These are phyloP conservation scores for Aphanomyces invadans DNA, from an alignment of 352 stramenopile species.

Conservation along the genomic window DNA sequence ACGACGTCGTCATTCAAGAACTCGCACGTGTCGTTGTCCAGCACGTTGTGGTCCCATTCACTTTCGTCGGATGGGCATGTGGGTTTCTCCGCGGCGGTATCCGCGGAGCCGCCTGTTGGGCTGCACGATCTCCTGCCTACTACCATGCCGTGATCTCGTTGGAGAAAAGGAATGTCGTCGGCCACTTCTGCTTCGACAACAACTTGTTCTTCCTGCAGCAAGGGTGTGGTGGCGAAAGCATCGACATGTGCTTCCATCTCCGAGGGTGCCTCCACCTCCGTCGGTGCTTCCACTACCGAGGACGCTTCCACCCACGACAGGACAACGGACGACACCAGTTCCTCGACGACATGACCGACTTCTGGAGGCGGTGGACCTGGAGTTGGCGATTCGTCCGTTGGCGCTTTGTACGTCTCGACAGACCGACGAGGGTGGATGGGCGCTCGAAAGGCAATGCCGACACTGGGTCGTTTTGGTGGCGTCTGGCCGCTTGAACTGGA, in stretches of 20 bases:
- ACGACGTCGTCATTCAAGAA: conserved; percentile 18
- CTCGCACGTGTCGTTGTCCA: neutral
- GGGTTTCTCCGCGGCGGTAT: too few species aligned
- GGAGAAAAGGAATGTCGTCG: too few species aligned
- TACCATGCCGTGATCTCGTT: too few species aligned
- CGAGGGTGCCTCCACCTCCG: too few species aligned
- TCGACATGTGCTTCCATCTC: too few species aligned
- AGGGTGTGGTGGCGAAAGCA: too few species aligned
- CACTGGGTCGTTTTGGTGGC: neutral
- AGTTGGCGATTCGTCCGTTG: too few species aligned
- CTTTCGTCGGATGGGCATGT: neutral
- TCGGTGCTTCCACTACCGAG: neutral
- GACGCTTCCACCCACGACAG: neutral
- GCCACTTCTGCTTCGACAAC: too few species aligned
- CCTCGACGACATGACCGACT: neutral
- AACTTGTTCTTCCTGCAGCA: too few species aligned
- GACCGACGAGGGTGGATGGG: too few species aligned
- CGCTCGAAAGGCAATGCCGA: neutral
- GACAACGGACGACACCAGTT: neutral
- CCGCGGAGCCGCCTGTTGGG: too few species aligned
- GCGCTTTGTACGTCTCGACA: too few species aligned
- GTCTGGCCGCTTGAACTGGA: neutral
- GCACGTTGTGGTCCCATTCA: neutral
- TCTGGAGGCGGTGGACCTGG: neutral
- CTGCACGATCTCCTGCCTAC: neutral